phyloP scores from a whole-genome alignment of 441 rosid species.

The Breynia disticha region DNA sequence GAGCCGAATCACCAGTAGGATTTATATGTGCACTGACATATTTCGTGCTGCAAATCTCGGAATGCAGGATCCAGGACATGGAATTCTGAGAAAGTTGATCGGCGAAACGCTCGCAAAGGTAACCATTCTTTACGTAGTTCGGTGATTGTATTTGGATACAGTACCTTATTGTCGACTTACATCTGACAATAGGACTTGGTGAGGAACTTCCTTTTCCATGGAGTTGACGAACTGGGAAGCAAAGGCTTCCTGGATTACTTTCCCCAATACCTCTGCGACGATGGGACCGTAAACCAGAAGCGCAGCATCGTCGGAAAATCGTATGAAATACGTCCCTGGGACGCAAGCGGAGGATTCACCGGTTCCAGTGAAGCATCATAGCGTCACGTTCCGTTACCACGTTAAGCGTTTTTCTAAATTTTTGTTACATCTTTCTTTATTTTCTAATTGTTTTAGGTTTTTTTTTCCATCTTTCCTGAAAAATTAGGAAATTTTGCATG shows the following conservation, averaged over 20 bases:
- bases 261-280: conserved; percentile 59
- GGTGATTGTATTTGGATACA: too few relatives aligned
- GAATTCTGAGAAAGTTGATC: conserved; percentile 48
- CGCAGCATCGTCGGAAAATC: too few relatives aligned
- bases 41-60: conserved; percentile 7
- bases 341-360: too few relatives aligned
- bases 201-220: conserved; percentile 66
- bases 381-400: too few relatives aligned
- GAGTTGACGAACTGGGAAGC: conserved; percentile 55
- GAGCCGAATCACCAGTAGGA: not conserved
- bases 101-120: conserved; percentile 75
- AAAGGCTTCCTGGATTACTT: conserved; percentile 76
- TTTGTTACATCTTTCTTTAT: too few relatives aligned
- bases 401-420: too few relatives aligned
- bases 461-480: too few relatives aligned
- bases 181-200: conserved; percentile 44
- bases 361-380: too few relatives aligned
- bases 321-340: too few relatives aligned
- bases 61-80: conserved; percentile 84
- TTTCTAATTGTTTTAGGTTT: too few relatives aligned
- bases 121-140: conserved; percentile 6
- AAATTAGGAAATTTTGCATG: too few relatives aligned
- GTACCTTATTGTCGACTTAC: not conserved
- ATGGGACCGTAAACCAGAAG: conserved; percentile 50
- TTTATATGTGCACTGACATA: too few relatives aligned